These are phyloP conservation scores for Paecilomyces sp. DNA, from an alignment of 2,329 filamentous ascomycete genomes.

Conservation along the genomic window DNA sequence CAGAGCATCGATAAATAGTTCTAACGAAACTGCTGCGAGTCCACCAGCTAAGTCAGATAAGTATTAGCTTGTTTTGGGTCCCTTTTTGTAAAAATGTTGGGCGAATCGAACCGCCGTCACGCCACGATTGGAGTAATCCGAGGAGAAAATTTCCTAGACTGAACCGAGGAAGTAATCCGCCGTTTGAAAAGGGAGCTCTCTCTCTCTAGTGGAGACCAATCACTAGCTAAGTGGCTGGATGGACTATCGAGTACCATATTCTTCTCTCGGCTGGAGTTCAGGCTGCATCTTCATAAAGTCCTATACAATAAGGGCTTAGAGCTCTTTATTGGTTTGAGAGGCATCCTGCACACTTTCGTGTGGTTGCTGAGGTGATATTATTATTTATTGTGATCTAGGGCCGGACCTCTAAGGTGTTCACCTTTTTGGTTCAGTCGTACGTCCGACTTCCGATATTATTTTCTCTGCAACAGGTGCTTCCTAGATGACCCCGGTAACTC, in stretches of 20 bases:
- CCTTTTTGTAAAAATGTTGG: background rate
- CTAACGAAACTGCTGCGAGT: too few relatives aligned
- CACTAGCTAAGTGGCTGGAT: too few relatives aligned
- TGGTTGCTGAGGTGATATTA: background rate
- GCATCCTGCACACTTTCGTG: background rate
- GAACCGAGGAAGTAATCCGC: background rate
- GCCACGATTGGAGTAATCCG: background rate
- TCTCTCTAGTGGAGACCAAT: too few relatives aligned
- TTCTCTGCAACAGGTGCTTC: background rate
- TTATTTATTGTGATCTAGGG: too few relatives aligned
- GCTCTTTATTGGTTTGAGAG: too few relatives aligned
- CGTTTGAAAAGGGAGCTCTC: background rate
- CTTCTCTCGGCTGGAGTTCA: too few relatives aligned
- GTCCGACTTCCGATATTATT: too few relatives aligned
- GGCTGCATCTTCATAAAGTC: too few relatives aligned
- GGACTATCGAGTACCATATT: too few relatives aligned
- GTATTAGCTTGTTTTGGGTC: background rate
- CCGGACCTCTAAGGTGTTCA: too few relatives aligned
- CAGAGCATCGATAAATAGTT: background rate
- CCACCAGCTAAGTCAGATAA: background rate
- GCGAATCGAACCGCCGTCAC: background rate
- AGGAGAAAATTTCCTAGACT: background rate
- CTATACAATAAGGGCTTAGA: too few relatives aligned
- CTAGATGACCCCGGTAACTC: background rate
- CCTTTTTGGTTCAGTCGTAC: too few relatives aligned